A percentile compares a stretch with the other conserved stretches of the same genome.
These are phyloP conservation scores for Colletotrichum caudatum DNA, from an alignment of 2,329 filamentous ascomycete genomes.

Conservation along the genomic window DNA sequence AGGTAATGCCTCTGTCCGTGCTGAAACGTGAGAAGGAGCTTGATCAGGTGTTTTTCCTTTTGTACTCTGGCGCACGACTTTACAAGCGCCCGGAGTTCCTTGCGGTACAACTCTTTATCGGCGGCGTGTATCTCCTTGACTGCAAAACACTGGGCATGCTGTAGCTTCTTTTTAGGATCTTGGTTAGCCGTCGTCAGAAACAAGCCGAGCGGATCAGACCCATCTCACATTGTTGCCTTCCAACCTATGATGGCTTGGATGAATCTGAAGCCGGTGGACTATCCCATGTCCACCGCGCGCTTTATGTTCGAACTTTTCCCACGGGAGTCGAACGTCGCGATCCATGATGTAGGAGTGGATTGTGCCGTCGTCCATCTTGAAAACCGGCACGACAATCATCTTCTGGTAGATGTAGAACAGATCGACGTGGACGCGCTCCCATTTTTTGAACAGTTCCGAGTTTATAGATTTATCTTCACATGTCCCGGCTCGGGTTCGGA, in stretches of 20 bases:
- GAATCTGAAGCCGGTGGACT: conserved; percentile 12
- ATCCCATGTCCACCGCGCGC: conserved; percentile 12
- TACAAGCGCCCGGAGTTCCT: conserved; percentile 25
- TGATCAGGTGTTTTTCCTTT: conserved; percentile 33
- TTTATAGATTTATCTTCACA: neutral
- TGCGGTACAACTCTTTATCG: conserved; percentile 7
- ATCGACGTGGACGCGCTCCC: conserved; percentile 30
- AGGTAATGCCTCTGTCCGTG: conserved; percentile 31
- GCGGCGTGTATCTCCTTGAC: conserved; percentile 25
- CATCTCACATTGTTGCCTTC: neutral
- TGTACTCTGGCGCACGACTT: conserved; percentile 5
- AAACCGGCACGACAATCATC: conserved; percentile 22
- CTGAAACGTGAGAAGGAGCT: conserved; percentile 38
- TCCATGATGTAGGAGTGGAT: conserved; percentile 14
- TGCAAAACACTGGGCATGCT: conserved; percentile 14
- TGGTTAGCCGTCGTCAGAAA: no score
- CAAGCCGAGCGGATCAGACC: no score
- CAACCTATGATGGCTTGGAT: conserved; percentile 11
- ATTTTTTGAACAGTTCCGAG: conserved; percentile 1
- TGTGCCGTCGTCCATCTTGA: neutral
- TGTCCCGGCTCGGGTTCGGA: neutral
- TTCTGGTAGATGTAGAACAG: conserved; percentile 27
- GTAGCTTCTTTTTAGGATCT: neutral
- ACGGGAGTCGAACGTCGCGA: conserved; percentile 13
- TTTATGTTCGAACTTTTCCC: neutral